phyloP scores from a whole-genome alignment of 192 early-diverging fungal species.

The Umbelopsis vinacea region DNA sequence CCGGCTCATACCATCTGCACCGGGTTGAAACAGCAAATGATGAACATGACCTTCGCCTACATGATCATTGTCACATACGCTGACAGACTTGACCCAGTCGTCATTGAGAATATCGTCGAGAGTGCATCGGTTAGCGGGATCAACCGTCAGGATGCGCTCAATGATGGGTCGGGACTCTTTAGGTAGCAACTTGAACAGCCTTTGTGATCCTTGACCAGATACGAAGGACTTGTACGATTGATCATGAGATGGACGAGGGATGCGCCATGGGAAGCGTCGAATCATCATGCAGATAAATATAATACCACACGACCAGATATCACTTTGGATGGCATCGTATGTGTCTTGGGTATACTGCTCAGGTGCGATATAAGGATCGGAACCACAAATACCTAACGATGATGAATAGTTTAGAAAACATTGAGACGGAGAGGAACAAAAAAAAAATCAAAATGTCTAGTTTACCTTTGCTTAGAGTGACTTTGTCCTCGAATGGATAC shows the following conservation, averaged over 20 bases:
- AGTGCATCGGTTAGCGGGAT: conserved; percentile 57
- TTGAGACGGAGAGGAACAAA: background rate
- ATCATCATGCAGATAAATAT: conserved; percentile 83
- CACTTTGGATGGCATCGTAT: conserved; percentile 83
- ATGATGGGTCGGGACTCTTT: conserved; percentile 63
- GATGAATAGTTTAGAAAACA: background rate
- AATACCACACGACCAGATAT: conserved; percentile 92
- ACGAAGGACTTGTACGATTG: conserved; percentile 61
- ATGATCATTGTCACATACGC: conserved; percentile 45
- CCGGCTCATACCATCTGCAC: conserved; percentile 10
- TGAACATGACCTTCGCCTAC: conserved; percentile 29
- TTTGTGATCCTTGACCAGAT: conserved; percentile 47
- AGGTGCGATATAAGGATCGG: conserved; percentile 97
- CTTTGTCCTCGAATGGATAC: conserved; percentile 73
- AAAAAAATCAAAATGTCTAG: background rate
- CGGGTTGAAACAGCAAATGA: conserved; percentile 36
- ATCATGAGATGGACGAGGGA: conserved; percentile 60
- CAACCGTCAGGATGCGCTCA: conserved; percentile 65
- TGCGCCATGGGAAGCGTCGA: conserved; percentile 76
- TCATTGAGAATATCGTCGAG: conserved; percentile 72
- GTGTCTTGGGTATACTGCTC: conserved; percentile 74
- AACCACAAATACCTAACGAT: conserved; percentile 76
- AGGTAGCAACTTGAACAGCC: conserved; percentile 63
- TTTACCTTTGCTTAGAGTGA: conserved; percentile 50
- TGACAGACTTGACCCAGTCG: conserved; percentile 76